Percentiles rank a stretch among this genome's conserved stretches.
These are phyloP conservation scores for Fusarium sp. DNA, from an alignment of 2,329 filamentous ascomycete species.

Conservation along the genomic window DNA sequence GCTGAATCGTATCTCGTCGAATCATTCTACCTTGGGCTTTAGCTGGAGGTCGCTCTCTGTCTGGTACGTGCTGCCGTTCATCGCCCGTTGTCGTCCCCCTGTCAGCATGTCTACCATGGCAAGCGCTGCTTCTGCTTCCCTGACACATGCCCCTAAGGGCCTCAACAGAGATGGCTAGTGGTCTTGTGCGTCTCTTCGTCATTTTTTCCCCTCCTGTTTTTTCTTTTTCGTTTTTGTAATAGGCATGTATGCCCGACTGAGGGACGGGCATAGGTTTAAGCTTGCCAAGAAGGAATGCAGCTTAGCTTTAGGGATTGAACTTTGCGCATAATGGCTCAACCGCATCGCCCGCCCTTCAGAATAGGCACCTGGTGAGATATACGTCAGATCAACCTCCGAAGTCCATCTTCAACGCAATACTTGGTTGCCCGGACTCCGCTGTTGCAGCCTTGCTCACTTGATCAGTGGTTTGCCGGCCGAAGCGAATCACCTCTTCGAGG, in stretches of 20 bases:
- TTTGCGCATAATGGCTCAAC: slow-evolving; percentile 2
- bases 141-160: background rate
- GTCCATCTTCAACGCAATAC: slow-evolving; percentile 93
- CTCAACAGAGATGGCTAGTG: background rate
- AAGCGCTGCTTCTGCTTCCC: background rate
- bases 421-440: slow-evolving; percentile 70
- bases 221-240: slow-evolving; percentile 1
- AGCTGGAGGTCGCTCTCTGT: slow-evolving; percentile 1
- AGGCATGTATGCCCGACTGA: background rate
- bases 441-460: slow-evolving; percentile 51
- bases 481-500: slow-evolving; percentile 82
- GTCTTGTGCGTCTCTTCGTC: background rate
- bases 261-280: background rate
- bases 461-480: slow-evolving; percentile 61
- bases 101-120: slow-evolving; percentile 5
- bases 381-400: slow-evolving; percentile 65
- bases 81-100: slow-evolving; percentile 1
- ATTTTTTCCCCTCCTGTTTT: background rate
- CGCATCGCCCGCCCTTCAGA: background rate
- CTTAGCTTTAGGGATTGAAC: slow-evolving; percentile 3
- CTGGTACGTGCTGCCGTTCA: background rate
- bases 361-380: slow-evolving; percentile 1
- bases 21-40: background rate
- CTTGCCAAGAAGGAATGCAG: slow-evolving; percentile 13
- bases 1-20: slow-evolving; percentile 5